Conservation (phyloP, 805 yeast genomes). For the Wickerhamomyces chambardii region DNA sequence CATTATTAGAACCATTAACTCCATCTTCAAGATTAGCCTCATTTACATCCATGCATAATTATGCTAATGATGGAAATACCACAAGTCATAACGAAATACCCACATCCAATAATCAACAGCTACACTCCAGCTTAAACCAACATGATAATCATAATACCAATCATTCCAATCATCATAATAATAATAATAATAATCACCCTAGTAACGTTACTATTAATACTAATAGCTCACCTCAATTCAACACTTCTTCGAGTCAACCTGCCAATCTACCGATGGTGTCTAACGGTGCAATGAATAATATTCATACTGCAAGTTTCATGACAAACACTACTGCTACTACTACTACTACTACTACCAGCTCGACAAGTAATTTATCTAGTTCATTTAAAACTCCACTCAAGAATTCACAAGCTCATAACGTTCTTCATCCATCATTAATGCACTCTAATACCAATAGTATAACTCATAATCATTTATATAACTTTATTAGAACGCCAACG, state of each 20-base stretch:
- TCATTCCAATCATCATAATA: too few relatives aligned
- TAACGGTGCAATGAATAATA: background rate
- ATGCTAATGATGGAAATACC: background rate
- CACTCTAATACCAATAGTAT: too few relatives aligned
- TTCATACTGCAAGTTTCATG: background rate
- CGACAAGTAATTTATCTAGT: conserved; percentile 22
- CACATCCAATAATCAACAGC: too few relatives aligned
- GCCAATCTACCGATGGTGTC: background rate
- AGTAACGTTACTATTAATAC: conserved; percentile 1
- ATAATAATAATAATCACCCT: background rate
- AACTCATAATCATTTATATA: conserved; percentile 10
- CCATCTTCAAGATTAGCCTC: conserved; percentile 30
- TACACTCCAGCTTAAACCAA: too few relatives aligned
- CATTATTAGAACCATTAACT: conserved; percentile 55
- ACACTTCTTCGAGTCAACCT: too few relatives aligned
- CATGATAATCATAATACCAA: too few relatives aligned
- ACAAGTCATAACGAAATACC: too few relatives aligned
- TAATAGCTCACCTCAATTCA: background rate
- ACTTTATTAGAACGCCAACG: conserved; percentile 21
- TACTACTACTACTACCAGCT: conserved; percentile 14
- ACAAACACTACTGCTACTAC: background rate
- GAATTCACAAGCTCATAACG: conserved; percentile 2
- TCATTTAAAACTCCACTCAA: conserved; percentile 29
- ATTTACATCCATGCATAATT: background rate
- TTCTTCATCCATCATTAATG: too few relatives aligned